phyloP scores from a whole-genome alignment of 805 yeast genomes.

The Candida palmyrensis region DNA sequence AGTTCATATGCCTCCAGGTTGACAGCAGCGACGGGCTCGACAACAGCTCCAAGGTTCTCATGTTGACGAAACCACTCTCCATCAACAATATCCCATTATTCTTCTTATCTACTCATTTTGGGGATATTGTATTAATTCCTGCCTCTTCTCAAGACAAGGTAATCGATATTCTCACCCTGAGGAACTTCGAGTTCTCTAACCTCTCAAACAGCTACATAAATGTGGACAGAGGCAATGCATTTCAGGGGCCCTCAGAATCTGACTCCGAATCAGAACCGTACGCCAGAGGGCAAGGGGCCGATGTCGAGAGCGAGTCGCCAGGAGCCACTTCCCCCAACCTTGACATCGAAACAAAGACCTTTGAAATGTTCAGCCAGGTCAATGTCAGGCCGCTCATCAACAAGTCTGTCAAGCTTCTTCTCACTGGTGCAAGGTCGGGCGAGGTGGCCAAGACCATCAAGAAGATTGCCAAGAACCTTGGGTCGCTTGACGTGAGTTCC shows the following conservation, averaged over 20 bases:
- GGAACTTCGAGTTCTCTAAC: conserved; percentile 41
- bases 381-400: conserved; percentile 43
- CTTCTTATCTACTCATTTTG: conserved; percentile 58
- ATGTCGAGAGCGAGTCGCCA: background rate
- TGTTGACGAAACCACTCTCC: conserved; percentile 55
- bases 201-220: conserved; percentile 38
- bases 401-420: conserved; percentile 33
- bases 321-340: background rate
- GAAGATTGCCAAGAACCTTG: conserved; percentile 36
- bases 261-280: background rate
- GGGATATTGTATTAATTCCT: conserved; percentile 62
- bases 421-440: conserved; percentile 57
- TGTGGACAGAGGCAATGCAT: conserved; percentile 2
- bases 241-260: background rate
- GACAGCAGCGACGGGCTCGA: conserved; percentile 56
- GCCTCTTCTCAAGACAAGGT: conserved; percentile 39
- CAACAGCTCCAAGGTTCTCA: conserved; percentile 46
- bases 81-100: conserved; percentile 52
- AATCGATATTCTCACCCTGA: conserved; percentile 36
- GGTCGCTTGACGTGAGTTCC: conserved; percentile 19
- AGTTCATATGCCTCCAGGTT: conserved; percentile 51
- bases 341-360: conserved; percentile 28
- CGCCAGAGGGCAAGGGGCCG: conserved; percentile 3
- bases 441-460: conserved; percentile 38
- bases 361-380: conserved; percentile 28